A percentile compares a stretch with the other conserved stretches of the same genome.
Evolutionary conservation across 148 eudicot species (phyloP).

Genomic region (Cornus kousa): DNA sequence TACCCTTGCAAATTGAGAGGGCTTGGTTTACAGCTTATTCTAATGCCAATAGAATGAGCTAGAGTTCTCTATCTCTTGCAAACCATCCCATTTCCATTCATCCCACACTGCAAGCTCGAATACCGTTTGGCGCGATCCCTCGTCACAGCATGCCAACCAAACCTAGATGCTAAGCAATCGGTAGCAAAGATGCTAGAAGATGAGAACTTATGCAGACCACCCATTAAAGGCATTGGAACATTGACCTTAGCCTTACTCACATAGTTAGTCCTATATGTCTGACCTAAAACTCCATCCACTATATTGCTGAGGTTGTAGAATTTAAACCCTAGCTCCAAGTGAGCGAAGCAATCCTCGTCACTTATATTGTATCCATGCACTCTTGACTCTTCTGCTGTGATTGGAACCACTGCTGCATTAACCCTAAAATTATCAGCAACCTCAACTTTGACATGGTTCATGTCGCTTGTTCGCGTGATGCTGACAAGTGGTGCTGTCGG

Average conservation of each 20-base stretch:
- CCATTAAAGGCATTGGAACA: slow-evolving; percentile 16
- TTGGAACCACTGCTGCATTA: slow-evolving; percentile 10
- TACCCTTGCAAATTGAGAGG: neutral
- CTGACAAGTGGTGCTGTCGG: neutral
- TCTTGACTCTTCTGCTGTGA: slow-evolving; percentile 10
- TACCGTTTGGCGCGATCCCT: neutral
- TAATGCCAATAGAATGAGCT: neutral
- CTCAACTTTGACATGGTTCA: slow-evolving; percentile 7
- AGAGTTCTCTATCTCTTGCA: slow-evolving; percentile 11
- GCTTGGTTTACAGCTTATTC: neutral
- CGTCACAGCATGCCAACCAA: neutral
- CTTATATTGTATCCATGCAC: slow-evolving; percentile 10
- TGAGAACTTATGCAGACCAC: slow-evolving; percentile 1
- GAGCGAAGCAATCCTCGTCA: slow-evolving; percentile 16
- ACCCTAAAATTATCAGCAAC: neutral
- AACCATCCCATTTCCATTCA: slow-evolving; percentile 5
- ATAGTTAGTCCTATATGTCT: slow-evolving; percentile 14
- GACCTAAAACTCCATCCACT: slow-evolving; percentile 18
- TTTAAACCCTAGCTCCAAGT: slow-evolving; percentile 17
- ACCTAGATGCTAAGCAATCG: slow-evolving; percentile 14
- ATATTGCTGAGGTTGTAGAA: slow-evolving; percentile 8
- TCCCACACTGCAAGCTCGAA: slow-evolving; percentile 1
- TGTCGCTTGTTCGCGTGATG: slow-evolving; percentile 8
- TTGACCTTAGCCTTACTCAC: slow-evolving; percentile 19
- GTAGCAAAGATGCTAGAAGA: slow-evolving; percentile 13